Percentiles rank a stretch among this genome's conserved stretches.
Evolutionary conservation across 768 basidiomycete species (phyloP).

Genomic region (Rickenella mellea): DNA sequence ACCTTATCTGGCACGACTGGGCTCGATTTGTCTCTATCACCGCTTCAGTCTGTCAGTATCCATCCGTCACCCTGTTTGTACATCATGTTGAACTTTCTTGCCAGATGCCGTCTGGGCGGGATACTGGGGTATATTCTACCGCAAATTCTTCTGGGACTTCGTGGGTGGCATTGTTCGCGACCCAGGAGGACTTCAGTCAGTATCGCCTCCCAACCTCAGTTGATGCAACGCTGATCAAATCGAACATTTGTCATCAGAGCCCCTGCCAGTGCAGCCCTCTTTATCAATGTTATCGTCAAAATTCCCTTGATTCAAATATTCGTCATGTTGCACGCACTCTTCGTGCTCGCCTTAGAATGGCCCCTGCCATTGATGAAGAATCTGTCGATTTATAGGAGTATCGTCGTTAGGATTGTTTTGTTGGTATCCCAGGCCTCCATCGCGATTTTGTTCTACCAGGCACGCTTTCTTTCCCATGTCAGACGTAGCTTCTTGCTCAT

Average conservation of each 20-base stretch:
- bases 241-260: conserved; percentile 37
- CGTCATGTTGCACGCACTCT: conserved; percentile 49
- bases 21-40: conserved; percentile 59
- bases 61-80: neutral
- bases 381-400: conserved; percentile 53
- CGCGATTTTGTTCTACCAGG: conserved; percentile 70
- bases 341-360: conserved; percentile 60
- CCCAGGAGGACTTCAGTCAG: conserved; percentile 75
- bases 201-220: conserved; percentile 9
- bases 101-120: conserved; percentile 73
- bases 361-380: conserved; percentile 53
- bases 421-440: conserved; percentile 56
- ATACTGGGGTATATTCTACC: conserved; percentile 73
- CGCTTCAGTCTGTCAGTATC: conserved; percentile 60
- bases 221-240: neutral
- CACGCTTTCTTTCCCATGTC: conserved; percentile 18
- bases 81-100: conserved; percentile 2
- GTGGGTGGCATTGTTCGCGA: conserved; percentile 69
- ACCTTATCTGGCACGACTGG: conserved; percentile 75
- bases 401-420: conserved; percentile 50
- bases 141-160: conserved; percentile 97
- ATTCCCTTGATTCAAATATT: conserved; percentile 65
- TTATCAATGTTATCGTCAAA: conserved; percentile 70
- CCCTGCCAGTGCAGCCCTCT: conserved; percentile 45
- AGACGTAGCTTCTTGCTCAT: conserved; percentile 1